These are phyloP conservation scores for Cryptococcus floricola DNA, from an alignment of 1,284 basidiomycete genomes.

Conservation along the genomic window DNA sequence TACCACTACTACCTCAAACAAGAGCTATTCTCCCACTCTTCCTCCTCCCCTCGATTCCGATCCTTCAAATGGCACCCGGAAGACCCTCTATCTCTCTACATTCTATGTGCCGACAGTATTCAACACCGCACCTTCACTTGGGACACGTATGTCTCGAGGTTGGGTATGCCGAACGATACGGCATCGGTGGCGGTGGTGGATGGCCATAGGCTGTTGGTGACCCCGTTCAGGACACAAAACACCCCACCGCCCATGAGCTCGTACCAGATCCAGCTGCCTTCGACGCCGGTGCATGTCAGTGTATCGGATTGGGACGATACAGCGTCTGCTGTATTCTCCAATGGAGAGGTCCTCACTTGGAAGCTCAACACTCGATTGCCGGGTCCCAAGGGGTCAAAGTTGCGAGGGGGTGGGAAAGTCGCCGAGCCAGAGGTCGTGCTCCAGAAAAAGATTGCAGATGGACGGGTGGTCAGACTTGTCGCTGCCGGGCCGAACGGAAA, in stretches of 20 bases:
- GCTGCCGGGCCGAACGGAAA: constrained; percentile 24
- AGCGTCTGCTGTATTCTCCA: constrained; percentile 61
- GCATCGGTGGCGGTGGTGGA: constrained; percentile 89
- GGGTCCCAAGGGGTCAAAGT: constrained; percentile 40
- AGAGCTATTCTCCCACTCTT: constrained; percentile 59
- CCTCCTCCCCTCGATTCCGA: constrained; percentile 57
- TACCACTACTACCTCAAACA: constrained; percentile 98
- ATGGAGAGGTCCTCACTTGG: constrained; percentile 61
- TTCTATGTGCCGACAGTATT: constrained; percentile 58
- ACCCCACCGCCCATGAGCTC: constrained; percentile 94
- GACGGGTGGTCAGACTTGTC: constrained; percentile 34
- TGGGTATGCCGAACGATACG: constrained; percentile 67
- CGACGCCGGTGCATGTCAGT: constrained; percentile 62
- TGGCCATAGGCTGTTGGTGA: constrained; percentile 78
- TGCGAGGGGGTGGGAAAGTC: constrained; percentile 59
- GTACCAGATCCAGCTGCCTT: constrained; percentile 57
- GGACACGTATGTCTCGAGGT: constrained; percentile 67
- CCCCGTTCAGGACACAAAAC: constrained; percentile 85
- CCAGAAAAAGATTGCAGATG: constrained; percentile 41
- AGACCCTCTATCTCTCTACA: constrained; percentile 61
- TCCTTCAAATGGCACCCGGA: constrained; percentile 85
- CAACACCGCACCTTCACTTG: constrained; percentile 64
- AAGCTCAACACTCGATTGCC: constrained; percentile 59
- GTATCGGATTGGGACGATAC: constrained; percentile 61
- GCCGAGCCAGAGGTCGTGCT: constrained; percentile 57